Base-by-base conservation (phyloP, 2,329 filamentous ascomycete species). In the Hortaea sp. region DNA sequence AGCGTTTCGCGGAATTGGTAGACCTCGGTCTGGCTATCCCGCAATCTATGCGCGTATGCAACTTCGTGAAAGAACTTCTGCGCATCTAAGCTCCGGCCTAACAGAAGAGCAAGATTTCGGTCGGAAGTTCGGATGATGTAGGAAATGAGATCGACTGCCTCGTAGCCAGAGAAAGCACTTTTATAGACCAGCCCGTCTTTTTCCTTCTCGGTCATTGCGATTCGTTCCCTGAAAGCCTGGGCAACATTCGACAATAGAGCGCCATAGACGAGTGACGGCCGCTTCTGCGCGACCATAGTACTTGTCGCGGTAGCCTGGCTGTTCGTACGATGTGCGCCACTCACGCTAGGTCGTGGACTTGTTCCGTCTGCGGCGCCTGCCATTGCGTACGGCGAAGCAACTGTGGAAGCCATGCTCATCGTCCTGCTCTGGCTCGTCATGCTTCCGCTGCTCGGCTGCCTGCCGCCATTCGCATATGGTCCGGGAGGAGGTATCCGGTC, bases 21-120 rank as follows among this genome's bases (percentile, higher is more conserved):
- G 66, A 98, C 85, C 67, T 98, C 92, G 43, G 83, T 84, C 37
- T 83, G 79, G n/a, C 90, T 94, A 66, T 98, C 92, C 66, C 92
- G 85, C 58, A 98, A 72, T 41, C 92, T 80, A 66, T 98, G 92
- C 58, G 95, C 90, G 66, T 98, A 98, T 0, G 90, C 95, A 43
- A 97, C 92, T 74, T 98, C 92, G 70, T 98, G 92, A 64, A 98
- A 98, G 70, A 95, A 95, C 65, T 97, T 97, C 63, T 98, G 92
- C 27, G 92, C 92, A 68, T 98, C 92, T 50, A 98, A 72, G 38
- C 92, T 88, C 62, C 92, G 80, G 51, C 92, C 92, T 11, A 98
- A 73, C 7, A 98, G 78, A 42, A 98, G 73, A 7, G 92, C 92
- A 50, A 98, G 73, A 63, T 98, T 98, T 49, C 92, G 81, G 67